Percentiles rank a stretch among this genome's conserved stretches.
Evolutionary conservation across 805 yeast genomes (phyloP).

Genomic region (Barnettozyma siamensis): DNA sequence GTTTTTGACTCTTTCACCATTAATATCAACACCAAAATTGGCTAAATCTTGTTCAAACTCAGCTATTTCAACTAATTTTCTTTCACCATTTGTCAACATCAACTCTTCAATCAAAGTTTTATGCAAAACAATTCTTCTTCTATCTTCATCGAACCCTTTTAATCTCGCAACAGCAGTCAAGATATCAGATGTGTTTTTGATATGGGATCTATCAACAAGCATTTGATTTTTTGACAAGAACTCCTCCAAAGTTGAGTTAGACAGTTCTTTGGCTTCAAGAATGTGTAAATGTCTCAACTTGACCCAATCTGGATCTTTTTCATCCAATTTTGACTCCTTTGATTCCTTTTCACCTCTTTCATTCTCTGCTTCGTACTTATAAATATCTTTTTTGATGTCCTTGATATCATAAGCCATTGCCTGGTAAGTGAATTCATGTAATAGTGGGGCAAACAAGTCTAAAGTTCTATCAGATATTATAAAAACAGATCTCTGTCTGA

Average conservation of each 20-base stretch:
- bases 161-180: conserved; percentile 69
- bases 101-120: conserved; percentile 60
- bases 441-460: conserved; percentile 75
- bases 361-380: conserved; percentile 49
- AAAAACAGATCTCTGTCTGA: conserved; percentile 66
- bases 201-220: conserved; percentile 61
- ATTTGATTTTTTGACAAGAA: conserved; percentile 69
- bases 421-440: conserved; percentile 89
- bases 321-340: conserved; percentile 46
- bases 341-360: conserved; percentile 41
- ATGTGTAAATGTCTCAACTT: conserved; percentile 69
- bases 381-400: conserved; percentile 39
- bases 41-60: conserved; percentile 82
- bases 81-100: conserved; percentile 49
- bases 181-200: conserved; percentile 63
- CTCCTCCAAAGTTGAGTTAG: conserved; percentile 54
- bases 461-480: conserved; percentile 77
- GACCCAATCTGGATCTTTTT: conserved; percentile 66
- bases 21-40: conserved; percentile 63
- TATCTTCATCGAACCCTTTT: conserved; percentile 61
- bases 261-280: conserved; percentile 60
- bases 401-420: conserved; percentile 83
- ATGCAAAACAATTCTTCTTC: conserved; percentile 55
- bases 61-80: conserved; percentile 63
- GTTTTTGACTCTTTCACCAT: conserved; percentile 56